A percentile compares a stretch with the other conserved stretches of the same genome.
phyloP scores from a whole-genome alignment of 2,329 filamentous ascomycete species.

The Macrophomina pseudophaseolina region DNA sequence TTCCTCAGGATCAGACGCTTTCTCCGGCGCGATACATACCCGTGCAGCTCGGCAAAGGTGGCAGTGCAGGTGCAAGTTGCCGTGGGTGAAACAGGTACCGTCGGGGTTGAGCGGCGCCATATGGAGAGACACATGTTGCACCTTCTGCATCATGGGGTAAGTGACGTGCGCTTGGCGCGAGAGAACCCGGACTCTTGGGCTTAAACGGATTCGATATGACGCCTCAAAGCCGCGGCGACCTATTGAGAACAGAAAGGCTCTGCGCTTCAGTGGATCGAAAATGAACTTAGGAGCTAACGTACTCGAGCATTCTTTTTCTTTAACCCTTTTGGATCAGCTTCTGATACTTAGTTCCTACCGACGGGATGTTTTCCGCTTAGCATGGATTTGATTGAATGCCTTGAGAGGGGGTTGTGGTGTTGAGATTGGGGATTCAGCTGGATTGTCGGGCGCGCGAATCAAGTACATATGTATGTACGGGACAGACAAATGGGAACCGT shows the following conservation, averaged over 20 bases:
- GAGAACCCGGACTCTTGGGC: neutral
- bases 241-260: neutral
- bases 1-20: neutral
- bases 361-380: no score
- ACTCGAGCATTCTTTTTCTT: no score
- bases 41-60: neutral
- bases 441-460: no score
- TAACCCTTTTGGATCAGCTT: no score
- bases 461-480: no score
- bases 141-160: neutral
- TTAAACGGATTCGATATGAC: neutral
- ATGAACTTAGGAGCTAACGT: neutral
- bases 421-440: no score
- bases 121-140: constrained; percentile 8
- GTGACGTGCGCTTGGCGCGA: no score
- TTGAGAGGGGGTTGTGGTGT: neutral
- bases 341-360: no score
- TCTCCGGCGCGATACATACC: neutral
- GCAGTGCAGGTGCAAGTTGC: neutral
- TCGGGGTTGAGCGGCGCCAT: neutral
- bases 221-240: neutral
- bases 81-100: neutral
- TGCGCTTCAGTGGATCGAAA: neutral
- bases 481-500: neutral
- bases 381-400: no score